Evolutionary conservation across 345 rosid species (phyloP), one percentile per base, ranked within the genome.

Genomic region (Toxicodendron radicans): DNA sequence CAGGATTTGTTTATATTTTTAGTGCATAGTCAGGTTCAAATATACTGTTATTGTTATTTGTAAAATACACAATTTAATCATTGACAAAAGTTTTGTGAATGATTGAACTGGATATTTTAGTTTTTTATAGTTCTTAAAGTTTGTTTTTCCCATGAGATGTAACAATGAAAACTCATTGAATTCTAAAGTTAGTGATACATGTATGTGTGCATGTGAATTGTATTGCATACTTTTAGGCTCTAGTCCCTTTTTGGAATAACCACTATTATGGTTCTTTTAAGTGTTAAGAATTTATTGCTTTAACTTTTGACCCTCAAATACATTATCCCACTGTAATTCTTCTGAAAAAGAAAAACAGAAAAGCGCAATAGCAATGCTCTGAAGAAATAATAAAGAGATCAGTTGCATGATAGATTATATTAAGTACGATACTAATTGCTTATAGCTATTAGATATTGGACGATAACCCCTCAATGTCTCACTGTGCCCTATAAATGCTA

Each of bases 1-100:
- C 30, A 38, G 10, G 43, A 51, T 58, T 38, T 64, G 52, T 73
- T 78, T 69, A 38, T 68, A 54, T 69, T 32, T 46, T 77, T 62
- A 62, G 32, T 64, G 43, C 3, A n/a, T 14, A 24, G 10, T 49
- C 18, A 7, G 24, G 45, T 66, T 30, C 2, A 0, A 49, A 49
- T 48, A 48, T 48, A 48, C 52, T 2, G 71, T 70, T 1, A 7
- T 21, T 8, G 5, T 70, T 58, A n/a, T 27, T 20, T 70, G 63
- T 33, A 33, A 24, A 21, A 49, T 38, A 7, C 41, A 38, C 35
- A 20, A 38, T 69, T 54, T 46, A 45, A 41, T 48, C 10, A 30
- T 24, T 49, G 21, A 27, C 9, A 1, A n/a, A 52, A 32, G 57
- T 43, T 74, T 53, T 73, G 11, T 43, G 14, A 52, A 53, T 24